A percentile compares a stretch with the other conserved stretches of the same genome.
These are phyloP conservation scores for Cryptosporidium andersoni DNA, from an alignment of 169 alveolate species.

Conservation along the genomic window DNA sequence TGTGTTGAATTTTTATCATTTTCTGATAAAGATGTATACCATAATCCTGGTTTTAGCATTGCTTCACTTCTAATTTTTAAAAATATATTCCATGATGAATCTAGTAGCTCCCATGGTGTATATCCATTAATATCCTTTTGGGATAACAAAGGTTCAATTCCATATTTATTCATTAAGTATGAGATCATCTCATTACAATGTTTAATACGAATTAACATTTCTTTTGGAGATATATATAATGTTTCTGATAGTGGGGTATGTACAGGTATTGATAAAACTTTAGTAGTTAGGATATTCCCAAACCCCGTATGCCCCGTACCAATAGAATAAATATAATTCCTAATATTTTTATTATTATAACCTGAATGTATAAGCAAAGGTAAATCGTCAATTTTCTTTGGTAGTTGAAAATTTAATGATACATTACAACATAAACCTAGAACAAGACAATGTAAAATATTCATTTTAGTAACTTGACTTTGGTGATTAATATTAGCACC, in stretches of 20 bases:
- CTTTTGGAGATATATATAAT: constrained; percentile 66
- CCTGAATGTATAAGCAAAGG: constrained; percentile 49
- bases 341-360: constrained; percentile 54
- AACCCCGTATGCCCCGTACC: constrained; percentile 65
- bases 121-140: constrained; percentile 52
- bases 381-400: constrained; percentile 61
- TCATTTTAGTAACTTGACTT: constrained; percentile 39
- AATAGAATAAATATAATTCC: constrained; percentile 63
- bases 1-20: constrained; percentile 52
- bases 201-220: constrained; percentile 49
- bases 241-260: constrained; percentile 62
- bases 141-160: constrained; percentile 24
- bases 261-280: constrained; percentile 53
- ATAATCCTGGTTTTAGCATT: constrained; percentile 48
- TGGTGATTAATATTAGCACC: constrained; percentile 75
- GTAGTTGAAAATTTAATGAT: constrained; percentile 47
- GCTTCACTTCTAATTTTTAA: constrained; percentile 55
- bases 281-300: constrained; percentile 58
- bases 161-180: constrained; percentile 30
- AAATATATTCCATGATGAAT: constrained; percentile 56
- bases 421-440: constrained; percentile 59
- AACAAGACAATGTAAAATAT: constrained; percentile 37
- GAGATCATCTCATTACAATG: constrained; percentile 44
- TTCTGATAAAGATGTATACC: constrained; percentile 70
- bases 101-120: constrained; percentile 47